These are phyloP conservation scores for Pseudogymnoascus sp. DNA, from an alignment of 2,329 filamentous ascomycete species.

Conservation along the genomic window DNA sequence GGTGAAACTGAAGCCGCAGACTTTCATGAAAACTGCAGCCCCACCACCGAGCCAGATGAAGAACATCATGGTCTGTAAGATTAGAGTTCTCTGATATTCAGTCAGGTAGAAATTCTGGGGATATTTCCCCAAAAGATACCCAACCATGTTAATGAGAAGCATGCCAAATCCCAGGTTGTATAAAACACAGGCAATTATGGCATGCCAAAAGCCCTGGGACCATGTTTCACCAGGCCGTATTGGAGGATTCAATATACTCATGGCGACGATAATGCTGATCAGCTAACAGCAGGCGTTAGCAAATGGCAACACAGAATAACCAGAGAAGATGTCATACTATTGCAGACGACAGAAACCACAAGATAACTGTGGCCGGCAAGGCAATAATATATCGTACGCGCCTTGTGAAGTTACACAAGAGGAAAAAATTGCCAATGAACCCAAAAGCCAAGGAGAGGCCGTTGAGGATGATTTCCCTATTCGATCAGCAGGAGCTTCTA, in stretches of 20 bases:
- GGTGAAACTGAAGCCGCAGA: constrained; percentile 51
- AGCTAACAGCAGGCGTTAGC: constrained; percentile 33
- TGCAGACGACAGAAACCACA: constrained; percentile 55
- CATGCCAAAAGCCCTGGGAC: constrained; percentile 65
- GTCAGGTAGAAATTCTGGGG: constrained; percentile 59
- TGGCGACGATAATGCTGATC: constrained; percentile 48
- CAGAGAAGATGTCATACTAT: constrained; percentile 52
- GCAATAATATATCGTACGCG: constrained; percentile 59
- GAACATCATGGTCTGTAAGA: constrained; percentile 63
- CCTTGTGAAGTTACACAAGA: constrained; percentile 62
- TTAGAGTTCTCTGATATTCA: constrained; percentile 60
- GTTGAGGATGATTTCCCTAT: constrained; percentile 54
- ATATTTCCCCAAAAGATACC: constrained; percentile 61
- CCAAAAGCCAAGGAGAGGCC: constrained; percentile 56
- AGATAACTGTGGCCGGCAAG: constrained; percentile 58
- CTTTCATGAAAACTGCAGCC: constrained; percentile 50
- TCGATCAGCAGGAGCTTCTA: constrained; percentile 1
- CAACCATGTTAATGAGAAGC: constrained; percentile 62
- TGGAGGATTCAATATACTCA: constrained; percentile 45
- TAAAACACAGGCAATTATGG: constrained; percentile 53
- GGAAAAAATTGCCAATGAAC: constrained; percentile 58
- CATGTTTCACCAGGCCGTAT: constrained; percentile 44
- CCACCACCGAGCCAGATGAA: constrained; percentile 62
- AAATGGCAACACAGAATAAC: constrained; percentile 47
- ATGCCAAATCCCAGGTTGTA: constrained; percentile 56